Evolutionary conservation across 2,329 filamentous ascomycete genomes (phyloP).

Genomic region (Aspergillus fischeri): DNA sequence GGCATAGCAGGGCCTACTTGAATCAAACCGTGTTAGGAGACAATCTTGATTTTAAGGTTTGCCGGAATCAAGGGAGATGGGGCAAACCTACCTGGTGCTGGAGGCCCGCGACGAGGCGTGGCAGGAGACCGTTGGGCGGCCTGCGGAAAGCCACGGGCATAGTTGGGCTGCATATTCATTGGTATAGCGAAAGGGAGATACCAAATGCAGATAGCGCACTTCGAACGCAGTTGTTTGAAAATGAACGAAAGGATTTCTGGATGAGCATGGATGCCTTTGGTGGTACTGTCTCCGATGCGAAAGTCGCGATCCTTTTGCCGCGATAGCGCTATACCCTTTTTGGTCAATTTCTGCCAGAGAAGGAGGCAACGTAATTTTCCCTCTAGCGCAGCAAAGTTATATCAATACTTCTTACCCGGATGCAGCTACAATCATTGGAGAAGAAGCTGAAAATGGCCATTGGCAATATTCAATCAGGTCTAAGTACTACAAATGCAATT

Average conservation of each 20-base stretch:
- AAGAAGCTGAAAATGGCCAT: background rate
- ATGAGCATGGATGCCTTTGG: conserved; percentile 10
- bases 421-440: background rate
- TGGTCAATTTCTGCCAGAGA: conserved; percentile 11
- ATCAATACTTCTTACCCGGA: too few relatives aligned
- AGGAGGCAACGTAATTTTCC: too few relatives aligned
- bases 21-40: conserved; percentile 12
- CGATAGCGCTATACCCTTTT: conserved; percentile 34
- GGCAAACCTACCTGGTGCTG: conserved; percentile 34
- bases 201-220: conserved; percentile 1
- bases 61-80: conserved; percentile 8
- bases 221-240: conserved; percentile 8
- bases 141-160: conserved; percentile 38
- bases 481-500: background rate
- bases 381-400: too few relatives aligned
- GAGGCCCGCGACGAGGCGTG: conserved; percentile 38
- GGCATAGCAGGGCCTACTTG: conserved; percentile 29
- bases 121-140: conserved; percentile 40
- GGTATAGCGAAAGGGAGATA: background rate
- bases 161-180: conserved; percentile 43
- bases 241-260: conserved; percentile 2
- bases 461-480: background rate
- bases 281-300: conserved; percentile 11
- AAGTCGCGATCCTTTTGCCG: conserved; percentile 35
- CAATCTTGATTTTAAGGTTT: conserved; percentile 10